phyloP scores from a whole-genome alignment of 2,329 filamentous ascomycete genomes.

The Paracamarosporium sp. region DNA sequence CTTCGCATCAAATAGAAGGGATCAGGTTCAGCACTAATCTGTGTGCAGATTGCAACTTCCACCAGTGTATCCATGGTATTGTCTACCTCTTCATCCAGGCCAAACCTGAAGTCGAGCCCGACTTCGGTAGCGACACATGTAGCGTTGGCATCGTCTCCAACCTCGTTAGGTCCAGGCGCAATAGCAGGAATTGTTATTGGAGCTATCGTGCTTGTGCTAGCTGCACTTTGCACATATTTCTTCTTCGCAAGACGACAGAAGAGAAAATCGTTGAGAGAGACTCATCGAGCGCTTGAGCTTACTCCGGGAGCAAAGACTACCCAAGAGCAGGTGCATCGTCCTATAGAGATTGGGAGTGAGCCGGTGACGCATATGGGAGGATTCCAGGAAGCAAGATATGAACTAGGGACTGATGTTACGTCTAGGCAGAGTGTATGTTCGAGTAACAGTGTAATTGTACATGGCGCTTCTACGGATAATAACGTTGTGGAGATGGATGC shows the following conservation, averaged over 20 bases:
- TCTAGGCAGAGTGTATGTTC: neutral
- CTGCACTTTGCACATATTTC: neutral
- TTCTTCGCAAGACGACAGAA: constrained; percentile 5
- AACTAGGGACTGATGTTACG: neutral
- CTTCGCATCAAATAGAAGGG: neutral
- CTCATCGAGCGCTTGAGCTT: neutral
- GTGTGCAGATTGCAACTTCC: neutral
- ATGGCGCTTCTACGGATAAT: neutral
- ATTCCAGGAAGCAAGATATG: neutral
- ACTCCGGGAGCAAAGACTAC: neutral
- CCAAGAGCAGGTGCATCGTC: neutral
- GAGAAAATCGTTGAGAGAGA: neutral
- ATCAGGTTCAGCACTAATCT: neutral
- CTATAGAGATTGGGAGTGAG: neutral
- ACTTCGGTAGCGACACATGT: neutral
- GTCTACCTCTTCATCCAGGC: neutral
- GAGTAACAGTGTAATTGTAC: neutral
- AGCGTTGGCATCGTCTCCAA: neutral
- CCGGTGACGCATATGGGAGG: neutral
- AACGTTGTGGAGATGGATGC: too few relatives aligned
- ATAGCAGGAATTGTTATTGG: constrained; percentile 19
- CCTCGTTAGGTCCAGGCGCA: constrained; percentile 14
- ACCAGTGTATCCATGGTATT: neutral
- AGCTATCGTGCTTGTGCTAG: constrained; percentile 1
- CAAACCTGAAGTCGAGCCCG: neutral